Base-by-base conservation (phyloP, 176 grass and related monocot species). In the Cenchrus americanus region DNA sequence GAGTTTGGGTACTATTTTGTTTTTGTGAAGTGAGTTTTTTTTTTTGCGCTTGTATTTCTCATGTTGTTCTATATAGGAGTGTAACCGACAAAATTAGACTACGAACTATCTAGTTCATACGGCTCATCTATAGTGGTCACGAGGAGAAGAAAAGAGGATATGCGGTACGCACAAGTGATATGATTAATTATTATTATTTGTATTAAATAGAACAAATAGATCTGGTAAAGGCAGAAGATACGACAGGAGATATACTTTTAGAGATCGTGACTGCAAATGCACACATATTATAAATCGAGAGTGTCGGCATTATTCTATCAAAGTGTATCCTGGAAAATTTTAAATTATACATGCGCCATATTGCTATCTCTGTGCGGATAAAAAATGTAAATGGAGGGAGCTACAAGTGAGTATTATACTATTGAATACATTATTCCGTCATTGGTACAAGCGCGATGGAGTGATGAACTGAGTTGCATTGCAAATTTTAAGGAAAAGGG, bases 201-300 rank as follows among this genome's bases (percentile, higher is more conserved):
- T 84, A 70, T 85, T 61, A 70, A 48, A 48, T 51, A 1, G 0
- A 49, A 18, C 18, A 78, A 22, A 40, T 63, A 7, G 68, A 88
- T 26, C 71, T 67, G 71, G 59, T 65, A 27, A 75, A 66, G 74
- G 50, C 15, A 68, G 76, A 80, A 10, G 61, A 42, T 80, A 41
- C 42, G 11, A 51, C n/a, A 7, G 76, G 46, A 42, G 42, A 80
- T 84, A 78, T 82, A 63, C 64, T 88, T 78, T 71, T 70, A 40
- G 52, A 67, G 52, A 77, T 76, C 7, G 44, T 66, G 53, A 76
- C 27, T 30, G 21, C 15, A 79, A 66, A 8, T 60, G 5, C 32
- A 13, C 43, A 18, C 27, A 24, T 77, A 82, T 44, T 82, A 77
- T 77, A 83, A 53, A 44, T 37, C 24, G 26, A 43, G 69, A 59